Evolutionary conservation across 495 filamentous ascomycete genomes (phyloP).

Genomic region (Podospora pseudoanserina): DNA sequence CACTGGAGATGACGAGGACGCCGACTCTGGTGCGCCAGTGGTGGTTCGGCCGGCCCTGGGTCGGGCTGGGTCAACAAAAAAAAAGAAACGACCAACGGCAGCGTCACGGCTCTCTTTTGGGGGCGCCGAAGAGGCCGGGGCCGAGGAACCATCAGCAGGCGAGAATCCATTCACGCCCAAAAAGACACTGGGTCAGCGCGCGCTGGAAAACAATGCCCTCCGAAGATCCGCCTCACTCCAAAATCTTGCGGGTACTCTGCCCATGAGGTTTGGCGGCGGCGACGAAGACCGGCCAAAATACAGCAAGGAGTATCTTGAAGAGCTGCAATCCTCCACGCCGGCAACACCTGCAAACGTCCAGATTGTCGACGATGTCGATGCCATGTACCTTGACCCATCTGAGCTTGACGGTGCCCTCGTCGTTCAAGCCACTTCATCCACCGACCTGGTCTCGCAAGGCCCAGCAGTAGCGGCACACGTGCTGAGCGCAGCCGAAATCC

Average conservation of each 20-base stretch:
- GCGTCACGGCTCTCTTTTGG: constrained; percentile 75
- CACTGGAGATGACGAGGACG: constrained; percentile 36
- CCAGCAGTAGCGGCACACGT: constrained; percentile 35
- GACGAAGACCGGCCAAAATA: constrained; percentile 75
- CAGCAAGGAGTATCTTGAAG: constrained; percentile 78
- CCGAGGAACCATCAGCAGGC: constrained; percentile 19
- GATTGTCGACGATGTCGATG: constrained; percentile 27
- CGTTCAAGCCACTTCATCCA: constrained; percentile 51
- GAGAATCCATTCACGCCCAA: constrained; percentile 52
- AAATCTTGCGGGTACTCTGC: constrained; percentile 44
- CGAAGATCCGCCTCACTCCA: constrained; percentile 37
- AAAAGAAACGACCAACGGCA: constrained; percentile 62
- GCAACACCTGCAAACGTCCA: constrained; percentile 63
- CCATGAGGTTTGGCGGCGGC: constrained; percentile 54
- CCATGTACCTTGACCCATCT: constrained; percentile 49
- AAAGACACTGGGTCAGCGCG: constrained; percentile 65
- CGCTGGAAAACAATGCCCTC: constrained; percentile 66
- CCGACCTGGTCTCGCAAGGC: constrained; percentile 9
- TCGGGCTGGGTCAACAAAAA: constrained; percentile 39
- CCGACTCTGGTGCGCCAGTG: constrained; percentile 36
- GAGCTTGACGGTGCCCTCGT: constrained; percentile 58
- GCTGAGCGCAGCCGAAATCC: constrained; percentile 82
- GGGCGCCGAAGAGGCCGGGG: constrained; percentile 52
- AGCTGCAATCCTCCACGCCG: constrained; percentile 78
- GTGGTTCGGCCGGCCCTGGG: constrained; percentile 37